Evolutionary conservation across 495 filamentous ascomycete species (phyloP).

Genomic region (Thozetella sp.): DNA sequence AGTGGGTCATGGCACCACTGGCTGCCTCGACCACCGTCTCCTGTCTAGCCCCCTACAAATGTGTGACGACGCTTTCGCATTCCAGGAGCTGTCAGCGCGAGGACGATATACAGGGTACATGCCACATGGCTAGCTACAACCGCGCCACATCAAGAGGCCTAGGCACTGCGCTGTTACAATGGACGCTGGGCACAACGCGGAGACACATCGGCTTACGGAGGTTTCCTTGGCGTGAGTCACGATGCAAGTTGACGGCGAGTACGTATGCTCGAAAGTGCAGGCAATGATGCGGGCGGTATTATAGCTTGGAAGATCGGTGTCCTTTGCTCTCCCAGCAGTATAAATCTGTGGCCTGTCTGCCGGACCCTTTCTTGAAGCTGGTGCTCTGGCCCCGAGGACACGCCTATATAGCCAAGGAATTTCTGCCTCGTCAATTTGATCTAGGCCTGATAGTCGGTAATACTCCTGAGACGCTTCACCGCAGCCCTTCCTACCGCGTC

Average conservation of each 20-base stretch:
- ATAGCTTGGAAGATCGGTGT: background rate
- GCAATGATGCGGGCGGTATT: background rate
- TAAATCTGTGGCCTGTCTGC: background rate
- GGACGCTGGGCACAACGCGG: background rate
- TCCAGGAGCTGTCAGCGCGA: background rate
- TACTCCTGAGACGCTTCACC: background rate
- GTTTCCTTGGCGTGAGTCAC: background rate
- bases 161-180: background rate
- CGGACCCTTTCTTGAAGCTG: background rate
- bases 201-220: background rate
- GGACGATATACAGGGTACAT: no score
- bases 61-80: background rate
- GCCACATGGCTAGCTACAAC: background rate
- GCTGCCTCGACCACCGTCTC: background rate
- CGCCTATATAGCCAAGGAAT: background rate
- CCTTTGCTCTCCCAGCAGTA: background rate
- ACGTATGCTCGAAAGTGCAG: background rate
- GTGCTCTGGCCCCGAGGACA: background rate
- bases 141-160: background rate
- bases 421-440: background rate
- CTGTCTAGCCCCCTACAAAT: background rate
- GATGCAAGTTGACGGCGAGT: background rate
- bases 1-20: constrained; percentile 43
- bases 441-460: background rate
- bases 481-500: background rate